These are phyloP conservation scores for Phytophthora sansomeana DNA, from an alignment of 352 stramenopile species.

Conservation along the genomic window DNA sequence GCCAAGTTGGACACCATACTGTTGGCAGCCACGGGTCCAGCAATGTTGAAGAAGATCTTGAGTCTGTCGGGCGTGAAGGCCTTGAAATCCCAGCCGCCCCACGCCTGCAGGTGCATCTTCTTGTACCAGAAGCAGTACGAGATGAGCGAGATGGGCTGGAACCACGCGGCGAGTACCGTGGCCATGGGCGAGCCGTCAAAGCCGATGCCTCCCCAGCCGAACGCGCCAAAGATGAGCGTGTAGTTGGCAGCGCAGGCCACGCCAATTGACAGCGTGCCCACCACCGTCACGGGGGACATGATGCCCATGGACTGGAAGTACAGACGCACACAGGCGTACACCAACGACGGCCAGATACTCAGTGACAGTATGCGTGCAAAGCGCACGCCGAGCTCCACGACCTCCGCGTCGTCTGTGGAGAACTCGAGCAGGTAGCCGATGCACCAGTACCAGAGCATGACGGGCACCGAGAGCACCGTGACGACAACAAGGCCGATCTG, in stretches of 20 bases:
- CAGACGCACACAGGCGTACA: constrained; percentile 78
- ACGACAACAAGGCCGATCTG: constrained; percentile 71
- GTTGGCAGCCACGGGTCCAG: constrained; percentile 67
- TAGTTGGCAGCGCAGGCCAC: constrained; percentile 78
- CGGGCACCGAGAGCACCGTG: constrained; percentile 51
- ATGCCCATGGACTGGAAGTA: constrained; percentile 90
- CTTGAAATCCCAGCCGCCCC: constrained; percentile 71
- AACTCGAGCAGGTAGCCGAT: constrained; percentile 62
- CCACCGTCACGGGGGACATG: constrained; percentile 75
- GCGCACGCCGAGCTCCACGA: constrained; percentile 69
- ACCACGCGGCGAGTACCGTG: constrained; percentile 83
- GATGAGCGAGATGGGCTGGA: constrained; percentile 78
- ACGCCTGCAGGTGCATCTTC: constrained; percentile 75
- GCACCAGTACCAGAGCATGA: constrained; percentile 75
- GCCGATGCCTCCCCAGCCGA: constrained; percentile 63
- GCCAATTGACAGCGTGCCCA: constrained; percentile 71
- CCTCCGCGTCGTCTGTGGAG: constrained; percentile 71
- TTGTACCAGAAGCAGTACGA: constrained; percentile 82
- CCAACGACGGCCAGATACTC: constrained; percentile 78
- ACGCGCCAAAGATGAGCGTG: constrained; percentile 60
- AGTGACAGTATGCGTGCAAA: constrained; percentile 84
- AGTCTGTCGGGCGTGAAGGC: constrained; percentile 68
- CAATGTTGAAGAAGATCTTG: constrained; percentile 72
- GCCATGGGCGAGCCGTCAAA: constrained; percentile 82
- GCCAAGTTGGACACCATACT: constrained; percentile 78